Base-by-base conservation (phyloP, 176 grass and related monocot species). In the Urochloa ruziziensis region DNA sequence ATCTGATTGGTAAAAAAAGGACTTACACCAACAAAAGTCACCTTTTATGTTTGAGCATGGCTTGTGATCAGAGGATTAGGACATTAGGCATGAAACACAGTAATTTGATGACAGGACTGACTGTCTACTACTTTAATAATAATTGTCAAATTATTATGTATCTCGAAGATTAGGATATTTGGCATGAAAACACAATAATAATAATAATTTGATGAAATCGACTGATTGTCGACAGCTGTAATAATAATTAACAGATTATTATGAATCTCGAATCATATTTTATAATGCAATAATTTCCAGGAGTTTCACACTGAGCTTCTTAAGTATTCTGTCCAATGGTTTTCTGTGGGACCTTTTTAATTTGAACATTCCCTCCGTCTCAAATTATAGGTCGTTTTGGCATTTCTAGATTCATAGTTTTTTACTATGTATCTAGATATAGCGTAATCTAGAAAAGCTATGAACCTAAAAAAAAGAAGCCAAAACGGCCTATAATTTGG, bases 241-340 rank as follows among this genome's bases (percentile, higher is more conserved):
- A 70, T 85, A 47, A 51, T 13, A 66, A 63, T 27, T 59, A 59
- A 76, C 35, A 63, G 14, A 51, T 74, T 73, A n/a, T 36, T 42
- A 37, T 61, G 70, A 67, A 67, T 59, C 36, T 28, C 4, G 1
- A 19, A 58, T 21, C 56, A 9, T 40, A 18, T 64, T 14, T 51
- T 75, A 44, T 44, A 70, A 25, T 44, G 23, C 12, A 73, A 80
- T 54, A 7, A 37, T 34, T 74, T 29, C 40, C n/a, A 44, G 25
- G 34, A 34, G 46, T 53, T 73, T 53, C 27, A 65, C 42, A 37
- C 37, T 65, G 66, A 33, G 2, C n/a, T 27, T 44, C 43, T 8
- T 59, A 32, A 46, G 7, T 47, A 4, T 73, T 49, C 15, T 27
- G 9, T 27, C 1, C 25, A 17, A 49, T 43, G 24, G 32, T 32